These are phyloP conservation scores for Kondoa malvinella DNA, from an alignment of 768 basidiomycete species.

Conservation along the genomic window DNA sequence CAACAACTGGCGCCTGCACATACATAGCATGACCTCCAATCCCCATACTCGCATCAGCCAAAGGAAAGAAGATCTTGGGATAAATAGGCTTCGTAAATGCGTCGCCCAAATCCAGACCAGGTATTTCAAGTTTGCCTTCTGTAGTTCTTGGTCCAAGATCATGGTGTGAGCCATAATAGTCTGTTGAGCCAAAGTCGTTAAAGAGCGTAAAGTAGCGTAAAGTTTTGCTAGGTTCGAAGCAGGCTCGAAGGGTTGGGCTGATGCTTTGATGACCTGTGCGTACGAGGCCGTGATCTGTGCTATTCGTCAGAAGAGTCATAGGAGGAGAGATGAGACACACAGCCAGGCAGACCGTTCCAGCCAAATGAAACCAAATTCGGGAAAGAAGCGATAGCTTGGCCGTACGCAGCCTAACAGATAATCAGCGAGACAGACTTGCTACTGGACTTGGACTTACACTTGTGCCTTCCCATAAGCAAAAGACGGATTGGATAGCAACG, in stretches of 20 bases:
- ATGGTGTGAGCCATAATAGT: neutral
- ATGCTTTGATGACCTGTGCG: neutral
- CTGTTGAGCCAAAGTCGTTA: conserved; percentile 3
- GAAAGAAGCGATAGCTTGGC: conserved; percentile 1
- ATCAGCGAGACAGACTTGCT: neutral
- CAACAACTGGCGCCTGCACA: no score
- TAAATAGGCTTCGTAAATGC: neutral
- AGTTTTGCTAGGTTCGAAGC: conserved; percentile 1
- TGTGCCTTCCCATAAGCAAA: neutral
- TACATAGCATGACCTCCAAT: no score
- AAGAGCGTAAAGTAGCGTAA: neutral
- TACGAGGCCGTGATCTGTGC: neutral
- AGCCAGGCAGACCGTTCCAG: conserved; percentile 3
- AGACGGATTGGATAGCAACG: neutral
- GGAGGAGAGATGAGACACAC: neutral
- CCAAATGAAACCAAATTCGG: conserved; percentile 1
- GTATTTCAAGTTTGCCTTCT: neutral
- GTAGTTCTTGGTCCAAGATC: neutral
- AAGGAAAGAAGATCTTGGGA: neutral
- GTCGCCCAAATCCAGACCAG: neutral
- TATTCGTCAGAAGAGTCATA: neutral
- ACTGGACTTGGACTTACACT: neutral
- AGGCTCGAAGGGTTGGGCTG: neutral
- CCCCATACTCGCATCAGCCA: neutral
- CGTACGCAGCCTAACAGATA: neutral